These are phyloP conservation scores for Whalleya microplaca DNA, from an alignment of 2,329 filamentous ascomycete species.

Conservation along the genomic window DNA sequence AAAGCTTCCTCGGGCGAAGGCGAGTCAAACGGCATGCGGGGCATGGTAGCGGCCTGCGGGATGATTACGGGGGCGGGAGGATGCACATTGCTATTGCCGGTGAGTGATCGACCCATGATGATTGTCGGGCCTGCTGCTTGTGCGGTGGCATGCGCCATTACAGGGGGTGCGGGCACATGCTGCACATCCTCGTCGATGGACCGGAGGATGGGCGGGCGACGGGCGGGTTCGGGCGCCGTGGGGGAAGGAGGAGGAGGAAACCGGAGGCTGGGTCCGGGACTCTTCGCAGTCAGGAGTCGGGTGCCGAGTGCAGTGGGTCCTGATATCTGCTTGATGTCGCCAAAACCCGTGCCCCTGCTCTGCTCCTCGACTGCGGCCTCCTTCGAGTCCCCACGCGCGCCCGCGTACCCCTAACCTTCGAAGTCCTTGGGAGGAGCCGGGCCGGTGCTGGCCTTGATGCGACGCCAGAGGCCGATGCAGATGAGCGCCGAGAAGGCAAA, in stretches of 20 bases:
- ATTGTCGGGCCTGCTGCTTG: slow-evolving; percentile 8
- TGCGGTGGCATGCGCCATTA: slow-evolving; percentile 18
- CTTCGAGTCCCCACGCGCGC: slow-evolving; percentile 39
- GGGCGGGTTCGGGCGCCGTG: slow-evolving; percentile 30
- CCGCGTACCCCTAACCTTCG: slow-evolving; percentile 53
- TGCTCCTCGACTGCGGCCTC: slow-evolving; percentile 11
- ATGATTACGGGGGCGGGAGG: neutral
- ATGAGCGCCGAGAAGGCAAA: slow-evolving; percentile 67
- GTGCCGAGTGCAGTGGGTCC: slow-evolving; percentile 33
- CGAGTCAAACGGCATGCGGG: slow-evolving; percentile 13
- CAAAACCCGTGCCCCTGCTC: slow-evolving; percentile 8
- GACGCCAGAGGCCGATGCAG: slow-evolving; percentile 64
- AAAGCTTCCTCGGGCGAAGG: slow-evolving; percentile 27
- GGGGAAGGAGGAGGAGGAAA: slow-evolving; percentile 25
- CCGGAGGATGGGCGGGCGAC: slow-evolving; percentile 29
- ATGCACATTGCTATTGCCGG: neutral
- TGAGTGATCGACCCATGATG: slow-evolving; percentile 20
- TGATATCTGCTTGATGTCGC: slow-evolving; percentile 25
- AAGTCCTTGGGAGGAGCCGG: slow-evolving; percentile 49
- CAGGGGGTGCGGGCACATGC: slow-evolving; percentile 26
- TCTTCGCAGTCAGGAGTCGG: slow-evolving; percentile 27
- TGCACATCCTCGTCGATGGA: slow-evolving; percentile 27
- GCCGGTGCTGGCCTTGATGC: slow-evolving; percentile 48
- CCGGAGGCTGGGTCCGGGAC: slow-evolving; percentile 25
- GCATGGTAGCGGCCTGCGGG: slow-evolving; percentile 17